phyloP scores from a whole-genome alignment of 2,329 filamentous ascomycete genomes.

The Hymenoscyphus infarciens region DNA sequence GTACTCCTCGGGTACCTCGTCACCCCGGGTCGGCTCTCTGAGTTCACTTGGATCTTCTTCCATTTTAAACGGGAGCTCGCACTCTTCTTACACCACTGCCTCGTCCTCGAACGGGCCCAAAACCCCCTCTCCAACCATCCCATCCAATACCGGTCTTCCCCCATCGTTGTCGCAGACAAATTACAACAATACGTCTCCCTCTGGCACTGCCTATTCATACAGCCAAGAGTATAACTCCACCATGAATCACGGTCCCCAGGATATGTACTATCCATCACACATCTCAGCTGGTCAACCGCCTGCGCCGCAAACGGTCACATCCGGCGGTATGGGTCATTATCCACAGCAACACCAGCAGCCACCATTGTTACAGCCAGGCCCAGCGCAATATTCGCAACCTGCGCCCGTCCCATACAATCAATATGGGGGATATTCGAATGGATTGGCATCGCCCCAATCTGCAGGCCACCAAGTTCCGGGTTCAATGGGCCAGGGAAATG shows the following conservation, averaged over 20 bases:
- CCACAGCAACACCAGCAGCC: constrained; percentile 74
- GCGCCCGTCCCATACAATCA: constrained; percentile 54
- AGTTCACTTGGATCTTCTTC: constrained; percentile 57
- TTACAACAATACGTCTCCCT: constrained; percentile 33
- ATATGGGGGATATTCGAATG: constrained; percentile 71
- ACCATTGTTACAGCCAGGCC: constrained; percentile 68
- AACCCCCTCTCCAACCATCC: constrained; percentile 71
- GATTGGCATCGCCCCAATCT: constrained; percentile 74
- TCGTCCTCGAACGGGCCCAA: constrained; percentile 61
- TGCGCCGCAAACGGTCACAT: constrained; percentile 72
- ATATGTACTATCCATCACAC: constrained; percentile 82
- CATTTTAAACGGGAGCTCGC: constrained; percentile 49
- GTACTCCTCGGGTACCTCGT: constrained; percentile 68
- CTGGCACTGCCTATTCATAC: constrained; percentile 41
- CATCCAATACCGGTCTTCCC: constrained; percentile 45
- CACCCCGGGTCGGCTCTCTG: constrained; percentile 71
- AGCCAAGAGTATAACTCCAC: constrained; percentile 39
- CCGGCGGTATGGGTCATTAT: constrained; percentile 71
- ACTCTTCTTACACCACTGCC: constrained; percentile 52
- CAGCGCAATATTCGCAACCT: constrained; percentile 60
- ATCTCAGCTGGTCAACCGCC: constrained; percentile 75
- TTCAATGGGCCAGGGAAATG: constrained; percentile 64
- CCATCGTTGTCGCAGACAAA: constrained; percentile 39
- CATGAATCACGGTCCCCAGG: constrained; percentile 81
- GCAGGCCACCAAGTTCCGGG: constrained; percentile 65